Evolutionary conservation across 441 rosid genomes (phyloP).

Genomic region (Capsella rubella): DNA sequence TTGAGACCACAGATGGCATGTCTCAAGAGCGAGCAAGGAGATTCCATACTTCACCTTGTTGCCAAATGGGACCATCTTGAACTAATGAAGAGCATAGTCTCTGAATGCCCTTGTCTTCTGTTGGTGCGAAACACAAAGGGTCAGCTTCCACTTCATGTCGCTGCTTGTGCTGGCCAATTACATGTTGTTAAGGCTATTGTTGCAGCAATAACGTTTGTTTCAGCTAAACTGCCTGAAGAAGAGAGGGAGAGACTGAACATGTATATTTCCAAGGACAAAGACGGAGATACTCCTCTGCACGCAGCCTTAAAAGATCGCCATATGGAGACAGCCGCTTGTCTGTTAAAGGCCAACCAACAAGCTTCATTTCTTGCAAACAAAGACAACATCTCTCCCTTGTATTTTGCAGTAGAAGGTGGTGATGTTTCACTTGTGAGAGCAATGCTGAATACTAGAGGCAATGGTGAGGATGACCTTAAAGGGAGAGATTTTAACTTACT

Average conservation of each 20-base stretch:
- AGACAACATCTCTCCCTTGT: conserved; percentile 1
- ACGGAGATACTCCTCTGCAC: conserved; percentile 32
- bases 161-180: background rate
- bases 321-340: background rate
- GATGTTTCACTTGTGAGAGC: background rate
- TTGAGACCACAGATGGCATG: background rate
- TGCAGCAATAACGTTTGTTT: background rate
- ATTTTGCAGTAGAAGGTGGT: conserved; percentile 20
- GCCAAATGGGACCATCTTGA: background rate
- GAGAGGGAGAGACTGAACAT: background rate
- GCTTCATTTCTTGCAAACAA: conserved; percentile 3
- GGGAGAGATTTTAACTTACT: too few relatives aligned
- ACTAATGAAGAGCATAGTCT: background rate
- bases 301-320: background rate
- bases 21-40: background rate
- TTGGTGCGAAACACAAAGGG: background rate
- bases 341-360: background rate
- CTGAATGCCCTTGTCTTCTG: conserved; percentile 3
- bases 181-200: conserved; percentile 1
- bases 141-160: conserved; percentile 3
- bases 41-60: conserved; percentile 19
- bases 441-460: conserved; percentile 12
- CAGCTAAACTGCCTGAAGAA: background rate
- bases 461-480: too few relatives aligned
- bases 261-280: background rate